These are phyloP conservation scores for Glycine latifolia DNA, from an alignment of 306 rosid species.

Conservation along the genomic window DNA sequence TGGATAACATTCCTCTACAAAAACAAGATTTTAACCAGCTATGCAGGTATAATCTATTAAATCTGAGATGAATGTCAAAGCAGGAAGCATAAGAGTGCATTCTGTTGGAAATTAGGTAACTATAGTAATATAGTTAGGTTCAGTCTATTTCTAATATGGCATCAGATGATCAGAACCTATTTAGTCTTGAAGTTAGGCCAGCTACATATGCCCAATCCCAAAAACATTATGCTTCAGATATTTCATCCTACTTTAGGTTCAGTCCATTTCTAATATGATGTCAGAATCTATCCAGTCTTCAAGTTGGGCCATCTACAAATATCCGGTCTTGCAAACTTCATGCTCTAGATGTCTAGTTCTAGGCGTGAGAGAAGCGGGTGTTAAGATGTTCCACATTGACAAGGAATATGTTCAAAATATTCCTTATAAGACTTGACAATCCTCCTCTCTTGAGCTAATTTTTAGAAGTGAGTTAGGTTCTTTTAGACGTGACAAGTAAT, in stretches of 20 bases:
- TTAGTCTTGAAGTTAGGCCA: not conserved
- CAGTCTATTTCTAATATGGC: not conserved
- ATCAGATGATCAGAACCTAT: not conserved
- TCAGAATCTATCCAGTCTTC: not conserved
- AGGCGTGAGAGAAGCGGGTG: not conserved
- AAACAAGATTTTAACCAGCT: slow-evolving; percentile 10
- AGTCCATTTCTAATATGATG: not conserved
- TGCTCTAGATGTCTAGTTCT: not conserved
- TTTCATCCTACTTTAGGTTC: not conserved
- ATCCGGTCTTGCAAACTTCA: not conserved
- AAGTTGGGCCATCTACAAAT: too few relatives aligned
- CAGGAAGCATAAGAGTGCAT: not conserved
- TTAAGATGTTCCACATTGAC: not conserved
- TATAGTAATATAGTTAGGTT: not conserved
- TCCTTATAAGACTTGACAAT: not conserved
- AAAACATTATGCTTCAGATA: not conserved
- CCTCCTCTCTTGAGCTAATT: not conserved
- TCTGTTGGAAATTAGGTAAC: not conserved
- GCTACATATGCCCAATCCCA: not conserved
- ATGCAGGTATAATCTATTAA: slow-evolving; percentile 1
- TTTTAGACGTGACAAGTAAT: too few relatives aligned
- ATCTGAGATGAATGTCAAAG: not conserved
- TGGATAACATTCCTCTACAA: slow-evolving; percentile 9
- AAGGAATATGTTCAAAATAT: not conserved
- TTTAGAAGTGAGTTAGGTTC: not conserved